phyloP scores from a whole-genome alignment of 176 grass and related monocot genomes.

The Metroxylon sagu region DNA sequence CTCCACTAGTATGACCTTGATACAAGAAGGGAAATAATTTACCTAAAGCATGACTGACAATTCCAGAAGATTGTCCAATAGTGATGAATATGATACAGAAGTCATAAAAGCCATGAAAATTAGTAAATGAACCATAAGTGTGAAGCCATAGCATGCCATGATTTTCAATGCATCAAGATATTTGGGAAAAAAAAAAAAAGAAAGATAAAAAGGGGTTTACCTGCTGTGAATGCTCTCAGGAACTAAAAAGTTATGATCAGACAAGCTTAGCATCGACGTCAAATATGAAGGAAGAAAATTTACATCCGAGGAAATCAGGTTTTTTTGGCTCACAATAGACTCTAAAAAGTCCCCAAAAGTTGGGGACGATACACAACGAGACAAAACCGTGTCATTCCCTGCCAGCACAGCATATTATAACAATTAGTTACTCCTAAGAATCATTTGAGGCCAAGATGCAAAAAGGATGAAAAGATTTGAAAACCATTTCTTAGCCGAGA shows the following conservation, averaged over 20 bases:
- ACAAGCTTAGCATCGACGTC: conserved; percentile 54
- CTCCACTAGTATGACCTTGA: too few relatives aligned
- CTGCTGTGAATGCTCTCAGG: conserved; percentile 62
- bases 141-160: too few relatives aligned
- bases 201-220: conserved; percentile 12
- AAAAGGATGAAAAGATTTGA: too few relatives aligned
- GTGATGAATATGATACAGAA: too few relatives aligned
- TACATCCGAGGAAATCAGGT: conserved; percentile 65
- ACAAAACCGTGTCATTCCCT: conserved; percentile 53
- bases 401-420: conserved; percentile 21
- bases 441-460: too few relatives aligned
- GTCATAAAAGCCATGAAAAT: too few relatives aligned
- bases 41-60: too few relatives aligned
- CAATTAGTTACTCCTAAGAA: background rate
- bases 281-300: conserved; percentile 74
- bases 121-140: too few relatives aligned
- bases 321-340: conserved; percentile 59
- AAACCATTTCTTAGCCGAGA: conserved; percentile 55
- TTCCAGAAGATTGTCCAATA: too few relatives aligned
- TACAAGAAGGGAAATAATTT: too few relatives aligned
- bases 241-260: conserved; percentile 44
- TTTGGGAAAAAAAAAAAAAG: conserved; percentile 11
- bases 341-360: conserved; percentile 64
- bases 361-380: conserved; percentile 43
- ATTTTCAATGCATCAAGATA: background rate